Conservation (phyloP, 306 rosid species). For the Lathyrus oleraceus region DNA sequence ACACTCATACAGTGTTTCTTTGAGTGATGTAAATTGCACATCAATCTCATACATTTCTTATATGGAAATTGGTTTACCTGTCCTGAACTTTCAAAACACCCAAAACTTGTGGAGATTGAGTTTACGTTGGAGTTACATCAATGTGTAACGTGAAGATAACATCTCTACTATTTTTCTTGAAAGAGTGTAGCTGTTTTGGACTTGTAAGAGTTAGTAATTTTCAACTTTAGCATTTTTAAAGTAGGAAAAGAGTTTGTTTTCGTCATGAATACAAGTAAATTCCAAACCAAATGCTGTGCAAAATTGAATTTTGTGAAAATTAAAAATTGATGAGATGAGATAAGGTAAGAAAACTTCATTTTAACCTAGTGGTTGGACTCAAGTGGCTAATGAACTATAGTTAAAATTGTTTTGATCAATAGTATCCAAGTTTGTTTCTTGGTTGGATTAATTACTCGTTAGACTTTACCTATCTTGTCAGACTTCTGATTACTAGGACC, state of each 20-base stretch:
- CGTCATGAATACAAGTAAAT: neutral
- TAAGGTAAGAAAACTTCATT: neutral
- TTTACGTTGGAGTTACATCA: neutral
- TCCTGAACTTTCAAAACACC: neutral
- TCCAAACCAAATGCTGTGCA: neutral
- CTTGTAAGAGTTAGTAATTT: neutral
- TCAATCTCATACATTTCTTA: neutral
- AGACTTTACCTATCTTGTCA: neutral
- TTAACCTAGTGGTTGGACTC: neutral
- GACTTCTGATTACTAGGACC: neutral
- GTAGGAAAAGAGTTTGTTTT: slow-evolving; percentile 6
- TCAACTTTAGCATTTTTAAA: neutral
- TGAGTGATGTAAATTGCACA: neutral
- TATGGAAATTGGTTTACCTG: slow-evolving; percentile 1
- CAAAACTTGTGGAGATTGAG: neutral
- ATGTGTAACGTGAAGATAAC: neutral
- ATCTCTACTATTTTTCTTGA: neutral
- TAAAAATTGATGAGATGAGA: neutral
- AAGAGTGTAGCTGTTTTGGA: neutral
- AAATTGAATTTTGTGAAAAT: neutral
- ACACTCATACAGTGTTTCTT: neutral
- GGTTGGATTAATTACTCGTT: neutral
- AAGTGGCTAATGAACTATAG: neutral
- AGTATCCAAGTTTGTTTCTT: neutral
- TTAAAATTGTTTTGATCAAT: neutral